phyloP scores from a whole-genome alignment of 2,329 filamentous ascomycete genomes.

The Trematosphaeria pertusa region DNA sequence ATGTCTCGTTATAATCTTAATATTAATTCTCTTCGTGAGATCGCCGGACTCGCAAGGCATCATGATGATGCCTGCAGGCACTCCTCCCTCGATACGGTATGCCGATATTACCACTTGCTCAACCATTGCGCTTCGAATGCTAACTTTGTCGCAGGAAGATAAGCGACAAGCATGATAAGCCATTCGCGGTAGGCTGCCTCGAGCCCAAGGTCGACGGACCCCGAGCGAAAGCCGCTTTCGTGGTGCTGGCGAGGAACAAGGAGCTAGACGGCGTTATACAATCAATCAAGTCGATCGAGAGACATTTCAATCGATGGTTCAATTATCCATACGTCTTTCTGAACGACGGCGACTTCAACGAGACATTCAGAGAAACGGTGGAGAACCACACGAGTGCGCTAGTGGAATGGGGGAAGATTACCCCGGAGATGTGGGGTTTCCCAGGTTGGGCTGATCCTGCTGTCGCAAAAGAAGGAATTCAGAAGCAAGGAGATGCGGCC shows the following conservation, averaged over 20 bases:
- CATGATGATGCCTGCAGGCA: slow-evolving; percentile 85
- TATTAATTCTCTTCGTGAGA: slow-evolving; percentile 85
- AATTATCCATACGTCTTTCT: slow-evolving; percentile 98
- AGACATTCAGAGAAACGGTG: slow-evolving; percentile 87
- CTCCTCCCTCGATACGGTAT: slow-evolving; percentile 88
- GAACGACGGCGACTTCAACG: slow-evolving; percentile 97
- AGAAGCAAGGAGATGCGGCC: slow-evolving; percentile 93
- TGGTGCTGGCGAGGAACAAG: slow-evolving; percentile 94
- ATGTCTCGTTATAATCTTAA: slow-evolving; percentile 86
- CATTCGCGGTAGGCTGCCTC: slow-evolving; percentile 90
- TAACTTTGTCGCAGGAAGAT: slow-evolving; percentile 73
- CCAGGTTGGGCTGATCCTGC: slow-evolving; percentile 96
- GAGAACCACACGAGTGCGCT: slow-evolving; percentile 85
- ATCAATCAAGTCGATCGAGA: slow-evolving; percentile 96
- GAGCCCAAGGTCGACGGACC: slow-evolving; percentile 77
- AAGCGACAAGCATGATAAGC: slow-evolving; percentile 95
- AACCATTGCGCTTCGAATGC: slow-evolving; percentile 3
- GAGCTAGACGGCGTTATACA: slow-evolving; percentile 95
- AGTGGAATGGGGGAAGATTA: slow-evolving; percentile 95
- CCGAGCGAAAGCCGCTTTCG: slow-evolving; percentile 92
- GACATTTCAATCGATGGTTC: slow-evolving; percentile 99
- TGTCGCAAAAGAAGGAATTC: slow-evolving; percentile 93
- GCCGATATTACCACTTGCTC: slow-evolving; percentile 2
- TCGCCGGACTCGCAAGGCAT: slow-evolving; percentile 83
- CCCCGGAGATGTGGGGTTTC: slow-evolving; percentile 90